Evolutionary conservation across 2,329 filamentous ascomycete genomes (phyloP).

Genomic region (Aspergillus ibericus): DNA sequence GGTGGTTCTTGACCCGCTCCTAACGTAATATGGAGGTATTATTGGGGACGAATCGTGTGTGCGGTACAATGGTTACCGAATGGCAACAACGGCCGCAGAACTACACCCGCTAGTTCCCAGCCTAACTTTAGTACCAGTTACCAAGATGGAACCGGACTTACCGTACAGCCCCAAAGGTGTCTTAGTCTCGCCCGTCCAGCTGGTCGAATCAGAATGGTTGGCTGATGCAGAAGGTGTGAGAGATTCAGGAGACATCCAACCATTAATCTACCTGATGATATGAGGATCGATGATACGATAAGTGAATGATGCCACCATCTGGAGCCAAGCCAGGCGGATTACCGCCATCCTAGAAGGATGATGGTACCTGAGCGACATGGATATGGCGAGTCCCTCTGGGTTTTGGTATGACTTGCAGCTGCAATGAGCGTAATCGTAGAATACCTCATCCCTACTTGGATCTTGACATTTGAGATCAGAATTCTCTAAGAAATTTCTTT

Average conservation of each 20-base stretch:
- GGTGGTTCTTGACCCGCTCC: not conserved
- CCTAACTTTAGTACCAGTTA: slow-evolving; percentile 8
- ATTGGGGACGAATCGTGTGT: slow-evolving; percentile 5
- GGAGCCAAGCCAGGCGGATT: not conserved
- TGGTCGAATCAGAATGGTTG: slow-evolving; percentile 16
- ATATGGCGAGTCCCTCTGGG: not conserved
- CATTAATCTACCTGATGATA: slow-evolving; percentile 12
- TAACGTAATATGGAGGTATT: not conserved
- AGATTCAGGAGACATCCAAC: slow-evolving; percentile 16
- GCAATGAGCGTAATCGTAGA: slow-evolving; percentile 19
- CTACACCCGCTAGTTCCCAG: slow-evolving; percentile 5
- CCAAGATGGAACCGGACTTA: slow-evolving; percentile 5
- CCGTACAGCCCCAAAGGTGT: slow-evolving; percentile 16
- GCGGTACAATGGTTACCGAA: not conserved
- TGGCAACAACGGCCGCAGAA: slow-evolving; percentile 1
- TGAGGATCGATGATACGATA: slow-evolving; percentile 1
- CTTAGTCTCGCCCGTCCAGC: slow-evolving; percentile 14
- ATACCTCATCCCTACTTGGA: not conserved
- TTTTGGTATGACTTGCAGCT: slow-evolving; percentile 24
- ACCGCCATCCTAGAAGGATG: not conserved
- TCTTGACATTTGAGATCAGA: not conserved
- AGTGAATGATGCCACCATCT: not conserved
- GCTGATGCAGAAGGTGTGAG: slow-evolving; percentile 2
- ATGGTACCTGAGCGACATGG: not conserved
- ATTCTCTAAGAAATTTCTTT: not conserved